Base-by-base conservation (phyloP, 148 eudicot species). In the Polygonum aviculare region DNA sequence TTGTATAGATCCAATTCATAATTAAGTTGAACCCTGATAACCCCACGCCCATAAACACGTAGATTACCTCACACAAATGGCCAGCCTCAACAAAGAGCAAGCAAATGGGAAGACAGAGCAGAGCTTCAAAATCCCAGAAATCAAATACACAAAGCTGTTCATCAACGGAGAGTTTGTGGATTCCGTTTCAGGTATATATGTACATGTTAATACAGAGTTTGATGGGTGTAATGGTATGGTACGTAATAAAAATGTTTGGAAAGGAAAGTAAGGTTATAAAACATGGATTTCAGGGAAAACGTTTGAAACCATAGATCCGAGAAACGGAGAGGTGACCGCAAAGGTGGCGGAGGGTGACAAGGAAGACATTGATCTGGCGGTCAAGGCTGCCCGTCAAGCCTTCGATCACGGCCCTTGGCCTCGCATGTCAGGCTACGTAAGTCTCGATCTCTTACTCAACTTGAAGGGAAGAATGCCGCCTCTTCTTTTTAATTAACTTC, bases 401-500 rank as follows among this genome's bases (percentile, higher is more conserved):
- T 93, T 93, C 47, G 98, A 93, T 60, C 80, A 88, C 78, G 98
- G 98, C 5, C 90, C 94, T 0, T 93, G 98, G 98, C 98, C 97
- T 75, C 88, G 94, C 18, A 75, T 93, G 76, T 77, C 94, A 1
- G 93, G 93, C 16, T 69, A 60, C 39, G 97, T 94, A 85, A 63
- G 90, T 86, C 41, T 39, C 41, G 0, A 4, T 39, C 41, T 39
- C 41, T 39, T 7, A 3, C 41, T 3, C 41, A 4, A 1, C 7
- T 39, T 39, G 31, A 26, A 1, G 31, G 31, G 31, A 26, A 26
- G 31, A 26, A 26, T 26, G 31, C 1, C 1, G 31, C 31, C 31
- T 26, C 31, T 26, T 26, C 31, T 26, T 26, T 26, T 26, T 26
- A 26, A 1, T 1, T 26, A 26, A 0, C 31, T 26, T 26, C 31